These are phyloP conservation scores for Bacidia gigantensis DNA, from an alignment of 495 filamentous ascomycete genomes.

Conservation along the genomic window DNA sequence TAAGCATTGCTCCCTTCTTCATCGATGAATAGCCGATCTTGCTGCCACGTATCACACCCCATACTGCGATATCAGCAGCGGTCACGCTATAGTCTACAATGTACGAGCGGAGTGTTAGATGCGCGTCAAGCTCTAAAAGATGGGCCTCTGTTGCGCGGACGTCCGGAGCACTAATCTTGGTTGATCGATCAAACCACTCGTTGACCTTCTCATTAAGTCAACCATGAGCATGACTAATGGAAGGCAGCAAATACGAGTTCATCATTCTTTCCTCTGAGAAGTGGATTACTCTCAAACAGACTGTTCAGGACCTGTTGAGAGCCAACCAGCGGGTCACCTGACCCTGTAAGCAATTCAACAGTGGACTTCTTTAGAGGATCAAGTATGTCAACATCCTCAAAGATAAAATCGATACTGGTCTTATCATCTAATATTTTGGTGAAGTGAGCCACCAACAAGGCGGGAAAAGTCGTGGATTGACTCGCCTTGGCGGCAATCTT, in stretches of 20 bases:
- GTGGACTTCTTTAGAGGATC: conserved; percentile 30
- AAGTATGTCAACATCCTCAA: conserved; percentile 34
- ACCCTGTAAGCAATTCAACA: conserved; percentile 26
- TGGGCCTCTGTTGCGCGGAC: conserved; percentile 69
- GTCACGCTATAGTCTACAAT: conserved; percentile 71
- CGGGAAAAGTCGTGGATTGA: conserved; percentile 37
- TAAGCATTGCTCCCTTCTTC: conserved; percentile 61
- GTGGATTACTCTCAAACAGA: conserved; percentile 27
- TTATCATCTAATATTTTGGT: conserved; percentile 34
- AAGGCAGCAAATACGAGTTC: background rate
- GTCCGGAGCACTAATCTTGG: conserved; percentile 44
- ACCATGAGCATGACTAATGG: background rate
- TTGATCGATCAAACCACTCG: conserved; percentile 43
- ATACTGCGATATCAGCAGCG: conserved; percentile 67
- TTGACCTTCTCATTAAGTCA: conserved; percentile 27
- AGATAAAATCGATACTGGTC: conserved; percentile 32
- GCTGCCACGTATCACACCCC: conserved; percentile 75
- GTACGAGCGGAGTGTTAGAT: conserved; percentile 75
- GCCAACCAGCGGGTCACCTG: conserved; percentile 25
- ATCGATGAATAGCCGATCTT: conserved; percentile 68
- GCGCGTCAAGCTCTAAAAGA: conserved; percentile 66
- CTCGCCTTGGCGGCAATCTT: conserved; percentile 49
- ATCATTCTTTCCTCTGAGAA: conserved; percentile 32
- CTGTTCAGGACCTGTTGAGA: conserved; percentile 27
- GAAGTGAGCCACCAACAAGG: conserved; percentile 35